phyloP scores from a whole-genome alignment of 2,329 filamentous ascomycete genomes.

The Colletotrichum musicola region DNA sequence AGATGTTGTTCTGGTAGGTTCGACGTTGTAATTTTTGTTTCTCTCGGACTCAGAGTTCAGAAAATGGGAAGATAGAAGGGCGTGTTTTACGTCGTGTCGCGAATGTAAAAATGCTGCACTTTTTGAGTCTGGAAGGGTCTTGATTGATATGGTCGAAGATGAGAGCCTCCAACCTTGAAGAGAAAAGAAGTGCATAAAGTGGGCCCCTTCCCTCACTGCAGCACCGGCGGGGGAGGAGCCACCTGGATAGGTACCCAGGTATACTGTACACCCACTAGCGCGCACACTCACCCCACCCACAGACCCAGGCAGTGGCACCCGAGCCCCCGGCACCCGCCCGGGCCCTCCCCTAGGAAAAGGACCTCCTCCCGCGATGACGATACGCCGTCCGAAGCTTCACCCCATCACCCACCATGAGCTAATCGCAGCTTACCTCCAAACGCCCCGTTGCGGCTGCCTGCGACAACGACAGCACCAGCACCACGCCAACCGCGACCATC shows the following conservation, averaged over 20 bases:
- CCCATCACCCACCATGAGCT: slow-evolving; percentile 28
- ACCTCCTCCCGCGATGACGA: slow-evolving; percentile 28
- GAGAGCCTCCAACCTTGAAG: not conserved
- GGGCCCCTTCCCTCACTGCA: not conserved
- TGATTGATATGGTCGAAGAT: not conserved
- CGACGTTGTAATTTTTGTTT: not conserved
- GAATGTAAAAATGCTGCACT: no score
- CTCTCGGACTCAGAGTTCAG: no score
- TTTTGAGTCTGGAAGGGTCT: not conserved
- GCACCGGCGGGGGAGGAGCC: not conserved
- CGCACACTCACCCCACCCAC: not conserved
- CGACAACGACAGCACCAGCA: not conserved
- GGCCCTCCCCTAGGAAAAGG: not conserved
- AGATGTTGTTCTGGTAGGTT: not conserved
- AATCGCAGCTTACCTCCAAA: slow-evolving; percentile 4
- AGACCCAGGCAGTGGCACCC: no score
- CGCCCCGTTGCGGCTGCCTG: slow-evolving; percentile 31
- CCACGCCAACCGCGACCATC: no score
- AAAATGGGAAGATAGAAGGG: no score
- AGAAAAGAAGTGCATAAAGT: slow-evolving; percentile 21
- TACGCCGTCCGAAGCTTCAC: slow-evolving; percentile 16
- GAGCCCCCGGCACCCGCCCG: not conserved
- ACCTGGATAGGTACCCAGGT: no score
- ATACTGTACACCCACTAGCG: slow-evolving; percentile 14
- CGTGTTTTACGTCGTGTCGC: no score